Evolutionary conservation across 1,284 basidiomycete species (phyloP).

Genomic region (Irpex sp.): DNA sequence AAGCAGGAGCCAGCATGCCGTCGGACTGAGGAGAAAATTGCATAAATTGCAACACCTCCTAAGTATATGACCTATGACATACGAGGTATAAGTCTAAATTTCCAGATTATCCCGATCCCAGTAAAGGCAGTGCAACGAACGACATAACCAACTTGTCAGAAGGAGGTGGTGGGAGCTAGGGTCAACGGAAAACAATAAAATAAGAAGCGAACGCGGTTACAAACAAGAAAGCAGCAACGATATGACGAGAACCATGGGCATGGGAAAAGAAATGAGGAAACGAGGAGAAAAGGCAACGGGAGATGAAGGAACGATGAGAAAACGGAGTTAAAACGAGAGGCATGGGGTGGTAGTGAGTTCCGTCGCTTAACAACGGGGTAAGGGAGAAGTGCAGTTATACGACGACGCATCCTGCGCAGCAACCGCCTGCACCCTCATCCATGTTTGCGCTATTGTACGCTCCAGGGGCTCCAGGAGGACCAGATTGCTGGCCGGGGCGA

Average conservation of each 20-base stretch:
- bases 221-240: constrained; percentile 6
- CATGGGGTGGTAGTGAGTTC: neutral
- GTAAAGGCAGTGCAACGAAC: constrained; percentile 10
- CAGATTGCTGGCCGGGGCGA: constrained; percentile 45
- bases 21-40: neutral
- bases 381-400: constrained; percentile 18
- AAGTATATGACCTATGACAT: neutral
- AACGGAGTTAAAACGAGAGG: constrained; percentile 2
- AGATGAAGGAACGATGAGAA: neutral
- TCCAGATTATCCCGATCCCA: constrained; percentile 16
- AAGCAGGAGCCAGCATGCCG: neutral
- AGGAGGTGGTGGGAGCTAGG: constrained; percentile 5
- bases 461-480: constrained; percentile 39
- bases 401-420: constrained; percentile 74
- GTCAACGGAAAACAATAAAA: constrained; percentile 6
- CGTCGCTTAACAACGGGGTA: constrained; percentile 7
- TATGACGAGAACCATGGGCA: neutral
- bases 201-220: constrained; percentile 7
- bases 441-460: constrained; percentile 44
- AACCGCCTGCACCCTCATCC: constrained; percentile 57
- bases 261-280: constrained; percentile 11
- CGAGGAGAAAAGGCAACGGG: constrained; percentile 1
- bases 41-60: neutral
- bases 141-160: constrained; percentile 7
- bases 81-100: constrained; percentile 9